Evolutionary conservation across 2,329 filamentous ascomycete species (phyloP).

Genomic region (Beauveria bassiana): DNA sequence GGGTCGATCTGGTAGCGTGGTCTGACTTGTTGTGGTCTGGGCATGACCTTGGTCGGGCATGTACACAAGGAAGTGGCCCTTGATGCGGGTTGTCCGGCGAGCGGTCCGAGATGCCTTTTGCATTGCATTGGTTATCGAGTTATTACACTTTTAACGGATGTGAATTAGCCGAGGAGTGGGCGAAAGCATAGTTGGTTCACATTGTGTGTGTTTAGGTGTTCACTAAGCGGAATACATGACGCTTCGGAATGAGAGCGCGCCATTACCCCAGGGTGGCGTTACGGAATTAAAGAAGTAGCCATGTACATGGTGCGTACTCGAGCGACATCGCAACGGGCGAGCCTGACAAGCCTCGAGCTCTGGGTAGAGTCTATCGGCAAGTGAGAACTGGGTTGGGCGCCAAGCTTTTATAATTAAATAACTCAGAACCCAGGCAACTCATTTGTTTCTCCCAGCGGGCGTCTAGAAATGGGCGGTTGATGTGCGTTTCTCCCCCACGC

Average conservation of each 20-base stretch:
- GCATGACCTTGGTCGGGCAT: too few relatives aligned
- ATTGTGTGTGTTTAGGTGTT: too few relatives aligned
- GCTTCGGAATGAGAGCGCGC: conserved; percentile 1
- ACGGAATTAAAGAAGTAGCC: neutral
- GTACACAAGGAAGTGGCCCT: too few relatives aligned
- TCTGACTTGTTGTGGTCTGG: neutral
- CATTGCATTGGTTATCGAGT: too few relatives aligned
- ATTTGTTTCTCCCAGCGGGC: neutral
- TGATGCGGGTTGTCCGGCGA: too few relatives aligned
- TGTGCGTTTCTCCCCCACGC: neutral
- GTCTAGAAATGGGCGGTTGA: neutral
- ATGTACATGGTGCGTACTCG: neutral
- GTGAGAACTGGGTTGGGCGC: neutral
- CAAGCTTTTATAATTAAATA: neutral
- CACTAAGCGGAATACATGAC: neutral
- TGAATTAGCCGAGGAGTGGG: too few relatives aligned
- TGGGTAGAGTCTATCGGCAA: neutral
- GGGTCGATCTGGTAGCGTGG: neutral
- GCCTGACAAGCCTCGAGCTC: neutral
- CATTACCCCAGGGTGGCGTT: neutral
- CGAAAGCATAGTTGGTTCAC: too few relatives aligned
- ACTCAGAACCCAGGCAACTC: neutral
- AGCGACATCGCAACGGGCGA: neutral
- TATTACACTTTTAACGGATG: too few relatives aligned
- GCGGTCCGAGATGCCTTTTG: too few relatives aligned